Evolutionary conservation across 2,329 filamentous ascomycete genomes (phyloP).

Genomic region (Sporothrix variecibatus): DNA sequence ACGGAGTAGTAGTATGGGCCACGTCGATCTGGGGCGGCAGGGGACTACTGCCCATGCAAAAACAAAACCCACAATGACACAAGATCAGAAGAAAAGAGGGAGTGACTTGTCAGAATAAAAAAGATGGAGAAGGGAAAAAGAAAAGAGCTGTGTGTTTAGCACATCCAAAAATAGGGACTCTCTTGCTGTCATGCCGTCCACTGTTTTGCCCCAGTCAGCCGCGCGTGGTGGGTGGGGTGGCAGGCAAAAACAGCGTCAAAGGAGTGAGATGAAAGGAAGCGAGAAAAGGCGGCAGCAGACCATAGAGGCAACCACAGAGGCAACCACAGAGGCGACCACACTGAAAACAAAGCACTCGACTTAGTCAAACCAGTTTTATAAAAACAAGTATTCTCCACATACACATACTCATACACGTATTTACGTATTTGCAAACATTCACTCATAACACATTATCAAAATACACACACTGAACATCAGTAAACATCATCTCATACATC

Average conservation of each 20-base stretch:
- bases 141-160: neutral
- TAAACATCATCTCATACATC: neutral
- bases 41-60: neutral
- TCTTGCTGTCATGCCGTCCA: neutral
- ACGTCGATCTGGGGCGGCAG: neutral
- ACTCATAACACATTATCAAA: neutral
- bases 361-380: constrained; percentile 6
- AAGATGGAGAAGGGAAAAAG: neutral
- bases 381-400: constrained; percentile 10
- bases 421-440: neutral
- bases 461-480: neutral
- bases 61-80: neutral
- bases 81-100: neutral
- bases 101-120: neutral
- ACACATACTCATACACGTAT: neutral
- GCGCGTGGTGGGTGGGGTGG: neutral
- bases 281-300: neutral
- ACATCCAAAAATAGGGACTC: neutral
- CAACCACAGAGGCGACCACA: neutral
- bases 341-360: neutral
- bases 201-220: neutral
- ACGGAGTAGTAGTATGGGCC: neutral
- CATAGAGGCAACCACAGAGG: neutral
- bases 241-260: no score
- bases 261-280: neutral